These are phyloP conservation scores for Elaeagnus macrophylla DNA, from an alignment of 306 rosid species.

Conservation along the genomic window DNA sequence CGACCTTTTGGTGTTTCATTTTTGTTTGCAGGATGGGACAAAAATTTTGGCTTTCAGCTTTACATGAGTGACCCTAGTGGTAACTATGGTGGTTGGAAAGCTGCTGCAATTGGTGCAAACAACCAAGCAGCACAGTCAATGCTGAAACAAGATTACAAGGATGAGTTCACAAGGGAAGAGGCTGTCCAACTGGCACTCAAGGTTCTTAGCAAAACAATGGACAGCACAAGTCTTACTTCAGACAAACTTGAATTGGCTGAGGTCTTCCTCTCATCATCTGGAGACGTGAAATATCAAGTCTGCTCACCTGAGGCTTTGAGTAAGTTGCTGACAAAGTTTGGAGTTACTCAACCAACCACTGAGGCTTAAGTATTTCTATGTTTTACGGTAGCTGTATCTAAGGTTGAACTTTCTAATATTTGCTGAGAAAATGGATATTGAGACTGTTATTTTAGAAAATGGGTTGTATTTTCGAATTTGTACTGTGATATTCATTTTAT, in stretches of 20 bases:
- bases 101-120: conserved; percentile 34
- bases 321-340: conserved; percentile 30
- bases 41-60: conserved; percentile 29
- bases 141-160: conserved; percentile 34
- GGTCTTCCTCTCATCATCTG: conserved; percentile 29
- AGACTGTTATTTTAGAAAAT: too few relatives aligned
- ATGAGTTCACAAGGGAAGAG: conserved; percentile 34
- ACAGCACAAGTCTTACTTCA: conserved; percentile 38
- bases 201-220: conserved; percentile 43
- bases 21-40: conserved; percentile 35
- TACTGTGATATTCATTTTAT: too few relatives aligned
- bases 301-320: conserved; percentile 26
- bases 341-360: conserved; percentile 27
- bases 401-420: too few relatives aligned
- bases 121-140: conserved; percentile 36
- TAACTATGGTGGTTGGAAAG: conserved; percentile 35
- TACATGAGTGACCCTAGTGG: conserved; percentile 42
- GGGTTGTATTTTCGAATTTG: too few relatives aligned
- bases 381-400: too few relatives aligned
- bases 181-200: conserved; percentile 34
- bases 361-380: conserved; percentile 8
- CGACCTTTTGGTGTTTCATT: conserved; percentile 33
- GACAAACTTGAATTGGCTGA: conserved; percentile 39
- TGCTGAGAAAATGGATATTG: too few relatives aligned
- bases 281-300: conserved; percentile 35